Conservation (phyloP, 257 asterid species). For the Gardenia jasminoides region DNA sequence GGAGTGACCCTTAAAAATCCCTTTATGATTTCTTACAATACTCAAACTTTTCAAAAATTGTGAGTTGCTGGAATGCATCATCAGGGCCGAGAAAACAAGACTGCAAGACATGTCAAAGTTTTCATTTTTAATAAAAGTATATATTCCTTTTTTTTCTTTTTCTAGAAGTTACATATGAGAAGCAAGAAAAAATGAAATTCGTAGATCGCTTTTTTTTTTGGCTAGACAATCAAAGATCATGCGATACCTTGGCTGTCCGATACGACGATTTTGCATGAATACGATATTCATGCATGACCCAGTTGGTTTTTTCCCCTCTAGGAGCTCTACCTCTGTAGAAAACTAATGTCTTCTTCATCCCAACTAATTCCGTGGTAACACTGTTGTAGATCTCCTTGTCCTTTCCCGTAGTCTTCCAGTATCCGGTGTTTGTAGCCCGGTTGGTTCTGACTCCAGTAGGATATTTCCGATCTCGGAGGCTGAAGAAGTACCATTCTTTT, state of each 20-base stretch:
- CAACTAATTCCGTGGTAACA: slow-evolving; percentile 64
- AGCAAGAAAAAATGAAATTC: neutral
- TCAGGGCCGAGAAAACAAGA: too few relatives aligned
- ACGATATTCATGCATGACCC: slow-evolving; percentile 99
- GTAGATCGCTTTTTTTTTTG: neutral
- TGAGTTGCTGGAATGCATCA: too few relatives aligned
- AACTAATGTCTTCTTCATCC: slow-evolving; percentile 93
- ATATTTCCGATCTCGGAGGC: slow-evolving; percentile 82
- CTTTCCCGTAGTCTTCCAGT: slow-evolving; percentile 93
- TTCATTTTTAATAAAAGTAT: neutral
- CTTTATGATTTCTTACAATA: too few relatives aligned
- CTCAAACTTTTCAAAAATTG: too few relatives aligned
- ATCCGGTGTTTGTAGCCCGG: slow-evolving; percentile 87
- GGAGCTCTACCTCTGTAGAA: slow-evolving; percentile 94
- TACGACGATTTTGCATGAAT: slow-evolving; percentile 73
- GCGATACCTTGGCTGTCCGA: slow-evolving; percentile 64
- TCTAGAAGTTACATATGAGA: neutral
- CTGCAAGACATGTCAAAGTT: neutral
- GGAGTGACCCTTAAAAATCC: too few relatives aligned
- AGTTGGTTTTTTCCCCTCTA: slow-evolving; percentile 82
- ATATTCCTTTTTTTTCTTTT: too few relatives aligned
- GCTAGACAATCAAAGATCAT: neutral
- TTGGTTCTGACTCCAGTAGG: slow-evolving; percentile 92
- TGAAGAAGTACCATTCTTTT: slow-evolving; percentile 92
- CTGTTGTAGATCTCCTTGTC: slow-evolving; percentile 85